Conservation (phyloP, 2,329 filamentous ascomycete genomes). For the Phialophora expanda region DNA sequence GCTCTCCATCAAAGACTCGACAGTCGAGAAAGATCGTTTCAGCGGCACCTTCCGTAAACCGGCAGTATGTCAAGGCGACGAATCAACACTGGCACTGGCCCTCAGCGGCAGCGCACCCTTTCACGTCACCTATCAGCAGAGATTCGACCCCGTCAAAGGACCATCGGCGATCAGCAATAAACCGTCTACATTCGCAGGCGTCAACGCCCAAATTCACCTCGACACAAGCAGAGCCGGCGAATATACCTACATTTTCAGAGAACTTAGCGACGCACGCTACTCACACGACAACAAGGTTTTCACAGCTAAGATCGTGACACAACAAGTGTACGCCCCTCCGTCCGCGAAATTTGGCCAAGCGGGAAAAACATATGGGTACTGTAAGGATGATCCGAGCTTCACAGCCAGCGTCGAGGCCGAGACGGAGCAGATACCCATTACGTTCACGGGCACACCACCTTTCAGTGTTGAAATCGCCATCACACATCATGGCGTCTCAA, state of each 20-base stretch:
- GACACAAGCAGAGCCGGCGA: constrained; percentile 82
- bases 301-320: constrained; percentile 71
- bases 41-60: constrained; percentile 68
- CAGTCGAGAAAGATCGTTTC: constrained; percentile 62
- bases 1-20: constrained; percentile 69
- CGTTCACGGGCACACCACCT: constrained; percentile 79
- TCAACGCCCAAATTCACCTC: constrained; percentile 78
- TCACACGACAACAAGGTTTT: constrained; percentile 71
- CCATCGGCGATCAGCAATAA: constrained; percentile 69
- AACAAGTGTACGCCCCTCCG: constrained; percentile 83
- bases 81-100: constrained; percentile 82
- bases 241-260: constrained; percentile 84
- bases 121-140: constrained; percentile 79
- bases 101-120: constrained; percentile 83
- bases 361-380: constrained; percentile 94
- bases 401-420: constrained; percentile 59
- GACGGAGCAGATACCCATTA: constrained; percentile 87
- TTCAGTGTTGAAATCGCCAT: constrained; percentile 92
- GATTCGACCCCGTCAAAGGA: constrained; percentile 71
- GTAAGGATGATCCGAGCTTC: constrained; percentile 63
- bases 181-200: constrained; percentile 73
- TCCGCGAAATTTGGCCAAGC: constrained; percentile 81
- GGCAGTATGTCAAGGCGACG: constrained; percentile 91
- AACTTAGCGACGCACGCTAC: constrained; percentile 85
- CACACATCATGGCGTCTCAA: constrained; percentile 78